Evolutionary conservation across 2,329 filamentous ascomycete species (phyloP).

Genomic region (Microdochium paspali): DNA sequence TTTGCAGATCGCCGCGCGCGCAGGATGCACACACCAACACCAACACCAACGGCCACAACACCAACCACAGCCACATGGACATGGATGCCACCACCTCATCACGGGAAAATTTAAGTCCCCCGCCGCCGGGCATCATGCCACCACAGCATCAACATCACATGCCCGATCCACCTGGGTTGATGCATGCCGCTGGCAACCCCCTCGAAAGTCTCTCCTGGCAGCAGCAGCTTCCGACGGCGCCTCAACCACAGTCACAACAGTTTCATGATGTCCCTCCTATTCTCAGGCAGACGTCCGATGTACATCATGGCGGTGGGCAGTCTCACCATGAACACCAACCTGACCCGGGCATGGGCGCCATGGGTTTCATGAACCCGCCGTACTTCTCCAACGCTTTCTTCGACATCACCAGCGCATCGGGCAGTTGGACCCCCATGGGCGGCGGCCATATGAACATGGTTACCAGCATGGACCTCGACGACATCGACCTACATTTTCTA

Average conservation of each 20-base stretch:
- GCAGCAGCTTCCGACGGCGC: not conserved
- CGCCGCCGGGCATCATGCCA: constrained; percentile 2
- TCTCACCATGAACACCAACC: not conserved
- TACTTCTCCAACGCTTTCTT: constrained; percentile 10
- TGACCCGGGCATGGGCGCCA: not conserved
- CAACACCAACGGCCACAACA: not conserved
- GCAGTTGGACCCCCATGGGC: constrained; percentile 7
- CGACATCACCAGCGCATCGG: constrained; percentile 2
- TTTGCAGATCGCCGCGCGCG: not conserved
- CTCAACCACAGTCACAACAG: not conserved
- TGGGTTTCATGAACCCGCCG: not conserved
- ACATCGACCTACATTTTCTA: constrained; percentile 20
- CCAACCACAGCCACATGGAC: not conserved
- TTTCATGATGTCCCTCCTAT: not conserved
- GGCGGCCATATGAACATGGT: constrained; percentile 6
- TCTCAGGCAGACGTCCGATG: not conserved
- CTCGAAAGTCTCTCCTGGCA: not conserved
- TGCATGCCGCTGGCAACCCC: not conserved
- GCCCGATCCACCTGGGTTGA: not conserved
- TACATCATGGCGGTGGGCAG: not conserved
- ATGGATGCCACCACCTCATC: no score
- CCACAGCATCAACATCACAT: no score
- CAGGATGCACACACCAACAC: not conserved
- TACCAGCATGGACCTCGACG: constrained; percentile 16
- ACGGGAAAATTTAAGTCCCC: not conserved